Evolutionary conservation across 169 alveolate genomes (phyloP).

Genomic region (Amoebophrya sp.): DNA sequence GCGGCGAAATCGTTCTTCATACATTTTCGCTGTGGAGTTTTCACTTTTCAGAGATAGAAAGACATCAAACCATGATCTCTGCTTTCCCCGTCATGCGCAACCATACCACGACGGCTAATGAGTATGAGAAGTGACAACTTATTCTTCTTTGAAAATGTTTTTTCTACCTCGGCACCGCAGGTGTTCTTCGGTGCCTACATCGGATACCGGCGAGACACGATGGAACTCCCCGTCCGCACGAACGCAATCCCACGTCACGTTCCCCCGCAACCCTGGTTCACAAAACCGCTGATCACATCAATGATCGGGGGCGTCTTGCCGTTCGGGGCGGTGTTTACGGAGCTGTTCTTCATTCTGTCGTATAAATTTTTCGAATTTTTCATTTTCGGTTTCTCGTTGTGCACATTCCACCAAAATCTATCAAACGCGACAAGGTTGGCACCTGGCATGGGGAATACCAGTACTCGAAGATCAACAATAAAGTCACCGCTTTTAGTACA

Average conservation of each 20-base stretch:
- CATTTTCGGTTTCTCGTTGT: neutral
- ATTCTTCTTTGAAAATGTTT: neutral
- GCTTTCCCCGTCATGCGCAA: neutral
- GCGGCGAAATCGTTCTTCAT: no score
- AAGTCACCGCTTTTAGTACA: no score
- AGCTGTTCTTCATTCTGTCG: slow-evolving; percentile 50
- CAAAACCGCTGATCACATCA: slow-evolving; percentile 55
- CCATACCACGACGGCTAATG: neutral
- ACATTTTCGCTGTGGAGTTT: no score
- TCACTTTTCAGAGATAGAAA: no score
- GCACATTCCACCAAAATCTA: neutral
- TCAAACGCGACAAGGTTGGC: no score
- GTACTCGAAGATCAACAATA: no score
- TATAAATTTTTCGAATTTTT: slow-evolving; percentile 10
- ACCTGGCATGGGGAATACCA: no score
- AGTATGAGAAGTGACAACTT: neutral
- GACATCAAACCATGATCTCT: no score
- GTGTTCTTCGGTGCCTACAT: slow-evolving; percentile 54
- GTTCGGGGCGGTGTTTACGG: slow-evolving; percentile 55
- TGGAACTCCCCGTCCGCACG: slow-evolving; percentile 70
- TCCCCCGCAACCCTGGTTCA: slow-evolving; percentile 67
- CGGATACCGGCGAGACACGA: slow-evolving; percentile 62
- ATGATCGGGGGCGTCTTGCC: slow-evolving; percentile 65
- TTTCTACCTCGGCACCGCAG: neutral
- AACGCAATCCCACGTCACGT: slow-evolving; percentile 73